A percentile compares a stretch with the other conserved stretches of the same genome.
Conservation (phyloP, 257 asterid genomes). For the Solanum rostratum region DNA sequence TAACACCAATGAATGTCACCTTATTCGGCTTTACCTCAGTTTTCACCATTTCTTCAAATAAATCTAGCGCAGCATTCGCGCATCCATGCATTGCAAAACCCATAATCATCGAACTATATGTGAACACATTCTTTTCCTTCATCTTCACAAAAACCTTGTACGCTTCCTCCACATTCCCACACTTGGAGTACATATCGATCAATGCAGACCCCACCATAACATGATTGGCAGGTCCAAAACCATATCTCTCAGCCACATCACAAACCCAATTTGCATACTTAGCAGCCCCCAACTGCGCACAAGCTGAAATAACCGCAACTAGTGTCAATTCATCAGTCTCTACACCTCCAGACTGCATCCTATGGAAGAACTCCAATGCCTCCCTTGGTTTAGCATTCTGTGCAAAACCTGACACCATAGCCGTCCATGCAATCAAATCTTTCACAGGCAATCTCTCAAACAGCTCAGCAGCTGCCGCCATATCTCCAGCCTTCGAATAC, state of each 20-base stretch:
- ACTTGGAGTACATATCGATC: conserved; percentile 80
- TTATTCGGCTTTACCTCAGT: conserved; percentile 47
- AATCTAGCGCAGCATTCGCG: conserved; percentile 38
- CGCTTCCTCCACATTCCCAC: conserved; percentile 70
- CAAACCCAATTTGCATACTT: conserved; percentile 53
- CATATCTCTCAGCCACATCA: conserved; percentile 40
- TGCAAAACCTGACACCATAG: conserved; percentile 74
- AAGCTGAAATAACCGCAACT: conserved; percentile 58
- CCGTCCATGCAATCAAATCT: conserved; percentile 82
- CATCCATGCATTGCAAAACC: conserved; percentile 72
- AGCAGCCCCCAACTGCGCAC: conserved; percentile 60
- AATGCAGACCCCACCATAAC: conserved; percentile 63
- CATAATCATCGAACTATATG: conserved; percentile 63
- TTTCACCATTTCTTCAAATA: conserved; percentile 62
- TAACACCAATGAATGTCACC: conserved; percentile 69
- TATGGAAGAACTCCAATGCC: conserved; percentile 50
- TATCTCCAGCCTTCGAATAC: conserved; percentile 47
- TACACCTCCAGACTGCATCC: conserved; percentile 55
- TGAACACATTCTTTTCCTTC: conserved; percentile 42
- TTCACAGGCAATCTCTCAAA: conserved; percentile 41
- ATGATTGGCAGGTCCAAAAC: conserved; percentile 28
- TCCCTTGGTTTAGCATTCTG: conserved; percentile 61
- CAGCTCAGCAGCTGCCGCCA: conserved; percentile 41
- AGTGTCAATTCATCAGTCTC: conserved; percentile 56
- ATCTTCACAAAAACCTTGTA: conserved; percentile 28